A percentile compares a stretch with the other conserved stretches of the same genome.
phyloP scores from a whole-genome alignment of 1,139 yeast genomes.

The Torulaspora globosa region DNA sequence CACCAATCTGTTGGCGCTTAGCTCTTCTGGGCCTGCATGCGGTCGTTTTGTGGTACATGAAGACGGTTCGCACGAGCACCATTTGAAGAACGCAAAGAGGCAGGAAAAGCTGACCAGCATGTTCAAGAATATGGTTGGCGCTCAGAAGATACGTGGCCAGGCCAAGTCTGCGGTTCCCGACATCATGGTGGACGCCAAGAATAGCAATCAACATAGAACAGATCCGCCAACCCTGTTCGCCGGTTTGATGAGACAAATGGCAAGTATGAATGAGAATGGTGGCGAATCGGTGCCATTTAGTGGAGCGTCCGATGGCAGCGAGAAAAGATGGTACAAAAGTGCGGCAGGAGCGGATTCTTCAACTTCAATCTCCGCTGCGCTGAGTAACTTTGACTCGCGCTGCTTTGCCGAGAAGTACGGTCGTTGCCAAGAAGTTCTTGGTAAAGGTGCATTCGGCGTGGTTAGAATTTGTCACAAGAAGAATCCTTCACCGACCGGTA shows the following conservation, averaged over 20 bases:
- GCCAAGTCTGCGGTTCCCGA: constrained; percentile 86
- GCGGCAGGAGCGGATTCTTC: constrained; percentile 28
- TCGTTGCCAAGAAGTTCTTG: constrained; percentile 71
- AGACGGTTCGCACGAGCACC: constrained; percentile 75
- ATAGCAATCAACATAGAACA: constrained; percentile 11
- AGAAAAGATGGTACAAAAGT: constrained; percentile 30
- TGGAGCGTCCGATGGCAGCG: constrained; percentile 34
- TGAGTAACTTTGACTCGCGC: constrained; percentile 20
- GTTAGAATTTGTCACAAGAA: constrained; percentile 67
- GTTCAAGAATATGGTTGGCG: constrained; percentile 82
- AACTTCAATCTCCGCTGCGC: constrained; percentile 15
- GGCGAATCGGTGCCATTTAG: constrained; percentile 40
- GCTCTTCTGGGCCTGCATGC: constrained; percentile 7
- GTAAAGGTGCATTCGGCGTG: constrained; percentile 82
- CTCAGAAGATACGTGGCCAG: constrained; percentile 72
- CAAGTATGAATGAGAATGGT: constrained; percentile 36
- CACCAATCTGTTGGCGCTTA: constrained; percentile 5
- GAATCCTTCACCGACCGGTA: constrained; percentile 36
- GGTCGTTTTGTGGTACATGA: constrained; percentile 39
- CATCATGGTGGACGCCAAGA: constrained; percentile 39
- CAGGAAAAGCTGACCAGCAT: constrained; percentile 84
- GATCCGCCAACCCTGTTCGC: constrained; percentile 78
- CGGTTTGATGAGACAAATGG: constrained; percentile 70
- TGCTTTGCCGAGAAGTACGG: constrained; percentile 69
- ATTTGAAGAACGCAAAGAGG: constrained; percentile 68